Percentiles rank a stretch among this genome's conserved stretches.
Evolutionary conservation across 805 yeast species (phyloP).

Genomic region (Saccharomycopsis sp.): DNA sequence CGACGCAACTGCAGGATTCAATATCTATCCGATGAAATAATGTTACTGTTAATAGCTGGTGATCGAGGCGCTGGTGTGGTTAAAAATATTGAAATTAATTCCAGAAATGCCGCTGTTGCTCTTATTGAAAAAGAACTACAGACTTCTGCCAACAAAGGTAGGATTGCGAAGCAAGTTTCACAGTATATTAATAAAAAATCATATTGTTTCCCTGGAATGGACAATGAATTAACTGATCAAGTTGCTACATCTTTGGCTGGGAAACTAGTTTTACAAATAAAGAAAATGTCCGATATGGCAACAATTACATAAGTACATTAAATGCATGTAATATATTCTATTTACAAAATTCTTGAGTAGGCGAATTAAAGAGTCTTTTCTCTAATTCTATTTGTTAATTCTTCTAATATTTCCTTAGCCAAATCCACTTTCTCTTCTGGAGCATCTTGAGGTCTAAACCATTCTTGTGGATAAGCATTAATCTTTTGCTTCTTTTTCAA

Average conservation of each 20-base stretch:
- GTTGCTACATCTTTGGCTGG: not conserved
- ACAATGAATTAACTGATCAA: not conserved
- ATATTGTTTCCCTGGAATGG: constrained; percentile 4
- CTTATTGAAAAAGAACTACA: not conserved
- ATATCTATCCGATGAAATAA: too few relatives aligned
- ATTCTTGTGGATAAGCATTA: constrained; percentile 62
- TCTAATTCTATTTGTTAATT: not conserved
- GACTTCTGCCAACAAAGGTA: too few relatives aligned
- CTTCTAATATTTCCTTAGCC: constrained; percentile 5
- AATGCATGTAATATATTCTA: not conserved
- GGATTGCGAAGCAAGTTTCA: not conserved
- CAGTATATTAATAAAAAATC: not conserved
- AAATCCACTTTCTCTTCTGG: constrained; percentile 35
- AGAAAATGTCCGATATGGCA: not conserved
- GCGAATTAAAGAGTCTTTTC: not conserved
- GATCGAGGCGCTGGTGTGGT: too few relatives aligned
- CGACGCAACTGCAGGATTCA: too few relatives aligned
- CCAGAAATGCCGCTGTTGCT: not conserved
- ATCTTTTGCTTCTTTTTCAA: constrained; percentile 33
- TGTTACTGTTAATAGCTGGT: too few relatives aligned
- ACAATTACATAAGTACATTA: too few relatives aligned
- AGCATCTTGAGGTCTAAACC: constrained; percentile 73
- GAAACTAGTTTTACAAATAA: not conserved
- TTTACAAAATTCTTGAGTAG: not conserved
- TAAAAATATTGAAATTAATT: not conserved